A percentile compares a stretch with the other conserved stretches of the same genome.
Conservation (phyloP, 495 filamentous ascomycete species). For the Aspergillus baeticus region DNA sequence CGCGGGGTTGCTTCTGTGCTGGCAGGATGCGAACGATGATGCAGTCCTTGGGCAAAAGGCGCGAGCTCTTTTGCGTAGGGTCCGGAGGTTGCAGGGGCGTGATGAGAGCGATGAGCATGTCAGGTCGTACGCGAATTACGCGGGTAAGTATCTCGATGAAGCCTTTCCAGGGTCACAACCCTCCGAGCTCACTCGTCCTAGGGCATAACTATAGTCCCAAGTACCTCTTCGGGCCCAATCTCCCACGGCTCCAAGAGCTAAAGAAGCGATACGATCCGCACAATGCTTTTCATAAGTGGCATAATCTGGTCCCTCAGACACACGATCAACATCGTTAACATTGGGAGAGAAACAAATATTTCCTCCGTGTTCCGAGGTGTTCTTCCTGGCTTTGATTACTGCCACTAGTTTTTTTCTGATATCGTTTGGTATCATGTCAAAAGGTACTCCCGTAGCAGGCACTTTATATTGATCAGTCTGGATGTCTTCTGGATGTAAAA, state of each 20-base stretch:
- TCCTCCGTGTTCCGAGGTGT: no score
- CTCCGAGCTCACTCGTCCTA: conserved; percentile 23
- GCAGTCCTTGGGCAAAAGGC: not conserved
- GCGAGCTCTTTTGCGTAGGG: not conserved
- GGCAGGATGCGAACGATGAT: conserved; percentile 14
- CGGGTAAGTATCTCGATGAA: not conserved
- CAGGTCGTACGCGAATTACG: conserved; percentile 31
- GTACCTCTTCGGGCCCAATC: conserved; percentile 40
- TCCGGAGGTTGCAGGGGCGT: not conserved
- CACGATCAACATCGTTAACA: not conserved
- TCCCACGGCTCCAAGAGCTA: conserved; percentile 30
- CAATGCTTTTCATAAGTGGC: conserved; percentile 40
- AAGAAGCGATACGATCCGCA: conserved; percentile 46
- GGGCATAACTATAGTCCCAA: conserved; percentile 25
- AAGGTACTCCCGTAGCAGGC: no score
- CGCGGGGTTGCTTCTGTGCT: conserved; percentile 30
- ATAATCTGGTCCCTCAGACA: conserved; percentile 5
- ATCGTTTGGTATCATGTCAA: no score
- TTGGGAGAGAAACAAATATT: no score
- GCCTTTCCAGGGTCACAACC: conserved; percentile 5
- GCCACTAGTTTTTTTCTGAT: no score
- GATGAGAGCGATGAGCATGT: not conserved
- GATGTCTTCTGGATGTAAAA: no score
- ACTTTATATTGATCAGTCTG: no score
- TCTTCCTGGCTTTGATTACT: no score